Evolutionary conservation across 2,329 filamentous ascomycete species (phyloP), one percentile per base, ranked within the genome.

Genomic region (Microdochium nivale): DNA sequence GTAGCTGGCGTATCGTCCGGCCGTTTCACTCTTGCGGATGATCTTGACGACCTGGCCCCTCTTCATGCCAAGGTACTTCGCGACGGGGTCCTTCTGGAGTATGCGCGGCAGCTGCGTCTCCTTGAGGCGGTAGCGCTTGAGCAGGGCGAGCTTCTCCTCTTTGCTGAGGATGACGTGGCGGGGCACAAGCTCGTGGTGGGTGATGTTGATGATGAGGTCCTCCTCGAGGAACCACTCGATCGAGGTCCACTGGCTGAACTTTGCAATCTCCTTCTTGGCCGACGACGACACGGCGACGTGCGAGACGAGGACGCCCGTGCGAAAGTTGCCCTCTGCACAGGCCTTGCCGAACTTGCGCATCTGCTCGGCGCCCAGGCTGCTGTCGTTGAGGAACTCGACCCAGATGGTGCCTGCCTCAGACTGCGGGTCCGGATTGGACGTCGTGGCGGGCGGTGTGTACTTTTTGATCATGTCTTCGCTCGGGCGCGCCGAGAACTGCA

Each of bases 21-120:
- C 94, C 52, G 94, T 99, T 77, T 97, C 94, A 65, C 86, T 91
- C 69, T 87, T 91, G 58, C 94, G 80, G 63, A 99, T 96, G 62
- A 99, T 99, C 81, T 99, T 99, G 63, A 99, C 94, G 2, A 99
- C 91, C 71, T 96, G 88, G 3, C 91, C 90, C 65, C 91, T 81
- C 75, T 88, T 87, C 66, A 99, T 75, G 13, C 94, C 94, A 51
- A 96, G 75, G 69, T 97, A 99, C 62, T 87, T 85, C 25, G 94
- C 89, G 50, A 99, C 90, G 2, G 94, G 94, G 68, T 99, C 94
- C 59, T 88, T 88, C 59, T 88, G 81, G 69, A 96, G 82, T 62
- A 99, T 96, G 52, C 94, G 81, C 3, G 94, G 94, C 65, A 99
- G 76, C 75, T 99, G 94, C 10, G 90, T 96, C 78, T 99, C 94